A percentile compares a stretch with the other conserved stretches of the same genome.
phyloP scores from a whole-genome alignment of 768 basidiomycete genomes.

The Lenzites betulinus region DNA sequence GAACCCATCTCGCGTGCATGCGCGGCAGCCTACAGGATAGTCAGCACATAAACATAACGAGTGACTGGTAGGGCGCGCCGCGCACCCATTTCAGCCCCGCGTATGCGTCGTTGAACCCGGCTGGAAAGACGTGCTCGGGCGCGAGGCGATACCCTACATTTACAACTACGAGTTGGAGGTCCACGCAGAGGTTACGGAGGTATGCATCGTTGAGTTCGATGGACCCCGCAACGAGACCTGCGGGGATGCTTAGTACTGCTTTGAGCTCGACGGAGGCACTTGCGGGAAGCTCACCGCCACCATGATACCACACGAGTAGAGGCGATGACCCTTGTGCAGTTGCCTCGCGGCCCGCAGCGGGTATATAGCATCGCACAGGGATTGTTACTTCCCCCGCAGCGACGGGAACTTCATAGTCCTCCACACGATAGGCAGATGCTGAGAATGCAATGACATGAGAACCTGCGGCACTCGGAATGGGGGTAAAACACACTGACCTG shows the following conservation, averaged over 20 bases:
- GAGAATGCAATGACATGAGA: too few species aligned
- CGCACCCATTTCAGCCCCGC: conserved; percentile 27
- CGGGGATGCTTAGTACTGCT: background rate
- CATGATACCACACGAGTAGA: conserved; percentile 8
- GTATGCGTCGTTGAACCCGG: conserved; percentile 24
- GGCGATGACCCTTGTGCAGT: background rate
- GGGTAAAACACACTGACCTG: too few species aligned
- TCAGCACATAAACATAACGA: background rate
- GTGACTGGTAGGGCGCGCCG: background rate
- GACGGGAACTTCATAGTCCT: background rate
- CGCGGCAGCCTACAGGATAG: background rate
- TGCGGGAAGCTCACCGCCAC: conserved; percentile 1
- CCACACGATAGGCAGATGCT: conserved; percentile 1
- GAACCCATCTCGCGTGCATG: conserved; percentile 12
- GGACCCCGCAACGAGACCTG: conserved; percentile 13
- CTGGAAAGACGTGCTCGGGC: conserved; percentile 26
- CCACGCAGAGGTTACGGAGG: conserved; percentile 15
- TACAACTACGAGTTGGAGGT: conserved; percentile 1
- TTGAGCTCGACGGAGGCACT: background rate
- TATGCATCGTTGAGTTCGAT: conserved; percentile 22
- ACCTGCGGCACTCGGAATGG: too few species aligned
- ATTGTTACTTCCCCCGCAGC: background rate
- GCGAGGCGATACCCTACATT: conserved; percentile 14
- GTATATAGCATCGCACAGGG: background rate
- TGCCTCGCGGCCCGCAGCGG: background rate